Percentiles rank a stretch among this genome's conserved stretches.
Conservation (phyloP, 352 stramenopile genomes). For the Phytophthora citricola region DNA sequence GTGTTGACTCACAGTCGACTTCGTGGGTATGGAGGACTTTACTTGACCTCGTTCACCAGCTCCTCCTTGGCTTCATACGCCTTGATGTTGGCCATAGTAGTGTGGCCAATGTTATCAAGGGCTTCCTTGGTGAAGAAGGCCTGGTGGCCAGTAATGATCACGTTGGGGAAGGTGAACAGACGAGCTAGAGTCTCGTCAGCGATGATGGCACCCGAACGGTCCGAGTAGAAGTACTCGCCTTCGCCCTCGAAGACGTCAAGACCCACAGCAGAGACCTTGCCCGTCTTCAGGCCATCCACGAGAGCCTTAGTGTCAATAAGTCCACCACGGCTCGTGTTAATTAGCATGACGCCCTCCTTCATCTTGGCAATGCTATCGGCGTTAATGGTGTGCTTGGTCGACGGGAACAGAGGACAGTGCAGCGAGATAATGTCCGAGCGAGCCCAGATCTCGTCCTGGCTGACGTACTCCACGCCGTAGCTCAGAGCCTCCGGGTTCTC, state of each 20-base stretch:
- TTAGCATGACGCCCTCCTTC: conserved; percentile 89
- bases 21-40: conserved; percentile 7
- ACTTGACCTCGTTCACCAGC: conserved; percentile 69
- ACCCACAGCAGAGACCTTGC: conserved; percentile 79
- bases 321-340: conserved; percentile 91
- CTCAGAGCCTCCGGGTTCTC: conserved; percentile 55
- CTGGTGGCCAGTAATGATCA: conserved; percentile 84
- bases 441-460: conserved; percentile 66
- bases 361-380: conserved; percentile 83
- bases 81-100: conserved; percentile 80
- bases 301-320: conserved; percentile 88
- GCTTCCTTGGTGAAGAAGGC: conserved; percentile 86
- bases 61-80: conserved; percentile 50
- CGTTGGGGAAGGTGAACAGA: conserved; percentile 86
- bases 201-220: conserved; percentile 72
- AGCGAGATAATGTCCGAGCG: conserved; percentile 90
- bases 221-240: conserved; percentile 81
- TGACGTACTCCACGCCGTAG: conserved; percentile 45
- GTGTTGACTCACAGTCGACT: conserved; percentile 11
- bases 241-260: conserved; percentile 92
- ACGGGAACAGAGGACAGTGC: conserved; percentile 84
- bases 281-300: conserved; percentile 76
- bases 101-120: conserved; percentile 72
- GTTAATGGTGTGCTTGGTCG: conserved; percentile 89
- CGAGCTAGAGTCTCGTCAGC: conserved; percentile 72